These are phyloP conservation scores for Medicago truncatula DNA, from an alignment of 306 rosid species.

Conservation along the genomic window MtrunA17r5.0-ANR NC_053049.1:19763001-19763500, in stretches of 20 bases:
- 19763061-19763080: slow-evolving; percentile 41
- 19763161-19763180: no score
- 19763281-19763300: no score
- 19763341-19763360: no score
- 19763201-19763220: no score
- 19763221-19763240: no score
- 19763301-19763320: no score
- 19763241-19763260: no score
- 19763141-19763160: slow-evolving; percentile 36
- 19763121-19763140: slow-evolving; percentile 45
- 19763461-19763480: neutral
- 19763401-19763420: neutral
- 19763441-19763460: neutral
- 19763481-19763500: neutral
- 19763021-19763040: slow-evolving; percentile 47
- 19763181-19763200: no score
- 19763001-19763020: slow-evolving; percentile 48
- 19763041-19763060: slow-evolving; percentile 39
- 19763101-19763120: slow-evolving; percentile 45
- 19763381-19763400: neutral
- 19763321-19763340: no score
- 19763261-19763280: no score
- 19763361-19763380: neutral
- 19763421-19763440: neutral
- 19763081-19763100: slow-evolving; percentile 44